Percentiles rank a stretch among this genome's conserved stretches.
Evolutionary conservation across 148 eudicot genomes (phyloP).

Genomic region (Suaeda aralocaspica): DNA sequence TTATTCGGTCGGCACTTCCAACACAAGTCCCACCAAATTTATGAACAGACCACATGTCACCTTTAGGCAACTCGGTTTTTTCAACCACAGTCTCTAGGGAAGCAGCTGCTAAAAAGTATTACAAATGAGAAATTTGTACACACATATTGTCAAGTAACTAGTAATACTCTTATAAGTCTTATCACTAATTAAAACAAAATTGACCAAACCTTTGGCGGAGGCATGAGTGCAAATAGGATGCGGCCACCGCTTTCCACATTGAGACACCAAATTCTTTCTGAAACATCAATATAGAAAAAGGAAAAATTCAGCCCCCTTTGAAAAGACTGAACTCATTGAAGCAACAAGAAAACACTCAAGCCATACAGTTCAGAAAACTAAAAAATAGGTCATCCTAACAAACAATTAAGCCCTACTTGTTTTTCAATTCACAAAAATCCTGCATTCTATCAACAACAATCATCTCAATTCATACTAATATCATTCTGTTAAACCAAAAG

Average conservation of each 20-base stretch:
- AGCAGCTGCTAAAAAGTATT: slow-evolving; percentile 36
- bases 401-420: background rate
- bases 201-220: slow-evolving; percentile 29
- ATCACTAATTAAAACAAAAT: background rate
- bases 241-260: slow-evolving; percentile 8
- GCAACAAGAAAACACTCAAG: background rate
- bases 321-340: background rate
- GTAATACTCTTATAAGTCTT: background rate
- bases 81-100: slow-evolving; percentile 41
- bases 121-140: slow-evolving; percentile 10
- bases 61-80: slow-evolving; percentile 48
- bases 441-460: background rate
- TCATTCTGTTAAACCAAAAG: background rate
- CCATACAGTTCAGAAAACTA: background rate
- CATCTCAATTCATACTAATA: background rate
- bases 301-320: background rate
- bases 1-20: slow-evolving; percentile 78
- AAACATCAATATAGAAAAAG: background rate
- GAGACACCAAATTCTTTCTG: slow-evolving; percentile 25
- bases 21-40: slow-evolving; percentile 99
- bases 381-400: background rate
- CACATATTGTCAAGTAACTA: background rate
- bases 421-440: no score
- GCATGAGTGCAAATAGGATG: slow-evolving; percentile 13
- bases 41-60: slow-evolving; percentile 88